Conservation (phyloP, 352 stramenopile genomes). For the Phytophthora chlamydospora region DNA sequence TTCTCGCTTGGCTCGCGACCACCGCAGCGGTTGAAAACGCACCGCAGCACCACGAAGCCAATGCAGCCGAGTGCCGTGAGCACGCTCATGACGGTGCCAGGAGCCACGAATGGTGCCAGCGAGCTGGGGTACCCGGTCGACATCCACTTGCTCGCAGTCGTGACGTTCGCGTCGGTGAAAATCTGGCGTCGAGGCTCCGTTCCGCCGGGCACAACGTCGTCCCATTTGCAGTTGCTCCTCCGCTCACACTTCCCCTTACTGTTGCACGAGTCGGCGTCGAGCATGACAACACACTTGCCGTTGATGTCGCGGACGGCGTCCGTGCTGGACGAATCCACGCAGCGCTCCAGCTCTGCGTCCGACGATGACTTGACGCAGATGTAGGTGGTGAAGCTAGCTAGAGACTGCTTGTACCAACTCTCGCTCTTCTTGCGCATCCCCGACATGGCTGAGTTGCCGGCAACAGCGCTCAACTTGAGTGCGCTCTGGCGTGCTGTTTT, state of each 20-base stretch:
- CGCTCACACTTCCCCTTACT: slow-evolving; percentile 70
- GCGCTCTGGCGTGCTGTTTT: slow-evolving; percentile 70
- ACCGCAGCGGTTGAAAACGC: slow-evolving; percentile 82
- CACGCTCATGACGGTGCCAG: slow-evolving; percentile 76
- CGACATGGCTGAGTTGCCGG: slow-evolving; percentile 68
- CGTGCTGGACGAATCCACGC: slow-evolving; percentile 51
- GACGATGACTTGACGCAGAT: slow-evolving; percentile 66
- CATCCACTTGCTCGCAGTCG: slow-evolving; percentile 69
- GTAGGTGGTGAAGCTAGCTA: slow-evolving; percentile 73
- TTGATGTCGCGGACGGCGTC: slow-evolving; percentile 57
- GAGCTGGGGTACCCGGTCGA: slow-evolving; percentile 67
- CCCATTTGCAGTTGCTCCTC: slow-evolving; percentile 84
- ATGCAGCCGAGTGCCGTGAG: slow-evolving; percentile 62
- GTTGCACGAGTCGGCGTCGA: slow-evolving; percentile 55
- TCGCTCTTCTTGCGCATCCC: slow-evolving; percentile 73
- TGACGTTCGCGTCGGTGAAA: slow-evolving; percentile 64
- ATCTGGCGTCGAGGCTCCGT: slow-evolving; percentile 49
- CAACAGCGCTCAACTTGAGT: slow-evolving; percentile 64
- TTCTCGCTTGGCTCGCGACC: slow-evolving; percentile 77
- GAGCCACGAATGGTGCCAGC: slow-evolving; percentile 69
- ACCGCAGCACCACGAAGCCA: slow-evolving; percentile 71
- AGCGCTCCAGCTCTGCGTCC: slow-evolving; percentile 57
- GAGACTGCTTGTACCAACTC: slow-evolving; percentile 71
- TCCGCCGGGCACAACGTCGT: slow-evolving; percentile 53
- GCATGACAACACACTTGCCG: slow-evolving; percentile 62